Percentiles rank a stretch among this genome's conserved stretches.
Conservation (phyloP, 1,284 basidiomycete genomes). For the Ceratobasidium sp. region DNA sequence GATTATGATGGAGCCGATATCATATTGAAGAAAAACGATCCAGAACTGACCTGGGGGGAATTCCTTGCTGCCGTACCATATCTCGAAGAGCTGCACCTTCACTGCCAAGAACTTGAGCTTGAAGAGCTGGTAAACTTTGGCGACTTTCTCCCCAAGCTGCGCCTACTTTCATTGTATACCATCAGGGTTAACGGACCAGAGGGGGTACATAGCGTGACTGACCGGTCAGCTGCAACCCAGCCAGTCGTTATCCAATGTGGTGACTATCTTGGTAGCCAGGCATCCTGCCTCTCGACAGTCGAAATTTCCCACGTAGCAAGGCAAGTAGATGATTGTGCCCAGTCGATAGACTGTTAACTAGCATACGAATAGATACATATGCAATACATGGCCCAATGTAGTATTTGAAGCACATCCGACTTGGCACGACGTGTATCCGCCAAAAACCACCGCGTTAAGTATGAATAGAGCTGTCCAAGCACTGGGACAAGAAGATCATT, state of each 20-base stretch:
- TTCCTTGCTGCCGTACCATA: background rate
- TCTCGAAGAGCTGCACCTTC: background rate
- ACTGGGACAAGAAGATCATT: no score
- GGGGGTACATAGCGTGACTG: no score
- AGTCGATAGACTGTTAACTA: no score
- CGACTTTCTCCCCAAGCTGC: background rate
- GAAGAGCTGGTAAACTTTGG: background rate
- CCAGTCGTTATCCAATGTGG: background rate
- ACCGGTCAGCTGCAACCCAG: background rate
- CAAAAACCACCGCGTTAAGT: no score
- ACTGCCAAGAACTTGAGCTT: background rate
- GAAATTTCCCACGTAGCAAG: no score
- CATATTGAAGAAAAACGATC: background rate
- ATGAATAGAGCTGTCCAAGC: no score
- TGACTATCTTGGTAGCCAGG: background rate
- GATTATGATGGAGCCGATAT: background rate
- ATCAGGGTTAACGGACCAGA: background rate
- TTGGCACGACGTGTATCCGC: no score
- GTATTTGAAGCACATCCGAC: no score
- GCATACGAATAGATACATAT: no score
- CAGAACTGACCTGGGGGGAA: background rate
- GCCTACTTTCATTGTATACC: background rate
- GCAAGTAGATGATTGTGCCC: no score
- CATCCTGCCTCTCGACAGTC: no score
- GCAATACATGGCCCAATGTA: no score